These are phyloP conservation scores for Russula sp. DNA, from an alignment of 768 basidiomycete species.

Conservation along the genomic window DNA sequence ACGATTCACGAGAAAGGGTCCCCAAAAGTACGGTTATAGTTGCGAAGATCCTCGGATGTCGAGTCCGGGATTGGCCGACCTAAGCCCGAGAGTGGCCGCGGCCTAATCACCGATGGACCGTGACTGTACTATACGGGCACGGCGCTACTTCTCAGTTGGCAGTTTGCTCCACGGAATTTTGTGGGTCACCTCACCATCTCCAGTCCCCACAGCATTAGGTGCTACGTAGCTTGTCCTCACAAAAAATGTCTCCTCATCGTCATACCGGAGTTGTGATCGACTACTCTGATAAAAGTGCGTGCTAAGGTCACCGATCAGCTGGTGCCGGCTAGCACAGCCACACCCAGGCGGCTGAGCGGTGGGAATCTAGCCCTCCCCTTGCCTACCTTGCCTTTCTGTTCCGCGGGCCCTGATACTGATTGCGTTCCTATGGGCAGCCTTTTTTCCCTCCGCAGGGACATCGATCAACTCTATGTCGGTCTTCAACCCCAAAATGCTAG, in stretches of 20 bases:
- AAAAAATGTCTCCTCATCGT: slow-evolving; percentile 3
- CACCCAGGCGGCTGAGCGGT: background rate
- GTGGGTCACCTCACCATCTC: background rate
- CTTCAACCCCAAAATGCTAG: slow-evolving; percentile 72
- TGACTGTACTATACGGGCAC: no score
- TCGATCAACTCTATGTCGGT: slow-evolving; percentile 38
- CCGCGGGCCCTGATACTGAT: background rate
- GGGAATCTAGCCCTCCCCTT: background rate
- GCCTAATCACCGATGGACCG: no score
- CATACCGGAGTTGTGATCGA: slow-evolving; percentile 15
- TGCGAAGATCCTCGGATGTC: no score
- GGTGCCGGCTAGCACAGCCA: background rate
- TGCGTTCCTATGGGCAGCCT: background rate
- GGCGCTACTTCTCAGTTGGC: no score
- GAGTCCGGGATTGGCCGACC: no score
- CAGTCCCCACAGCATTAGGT: background rate
- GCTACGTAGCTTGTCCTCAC: background rate
- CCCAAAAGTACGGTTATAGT: no score
- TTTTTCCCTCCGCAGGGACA: background rate
- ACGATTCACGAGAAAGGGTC: no score
- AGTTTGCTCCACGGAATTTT: background rate
- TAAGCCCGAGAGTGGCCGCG: no score
- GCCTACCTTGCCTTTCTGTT: background rate
- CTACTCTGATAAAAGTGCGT: slow-evolving; percentile 13
- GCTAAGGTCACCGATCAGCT: background rate